Evolutionary conservation across 2,329 filamentous ascomycete species (phyloP).

Genomic region (Eutypa lata): DNA sequence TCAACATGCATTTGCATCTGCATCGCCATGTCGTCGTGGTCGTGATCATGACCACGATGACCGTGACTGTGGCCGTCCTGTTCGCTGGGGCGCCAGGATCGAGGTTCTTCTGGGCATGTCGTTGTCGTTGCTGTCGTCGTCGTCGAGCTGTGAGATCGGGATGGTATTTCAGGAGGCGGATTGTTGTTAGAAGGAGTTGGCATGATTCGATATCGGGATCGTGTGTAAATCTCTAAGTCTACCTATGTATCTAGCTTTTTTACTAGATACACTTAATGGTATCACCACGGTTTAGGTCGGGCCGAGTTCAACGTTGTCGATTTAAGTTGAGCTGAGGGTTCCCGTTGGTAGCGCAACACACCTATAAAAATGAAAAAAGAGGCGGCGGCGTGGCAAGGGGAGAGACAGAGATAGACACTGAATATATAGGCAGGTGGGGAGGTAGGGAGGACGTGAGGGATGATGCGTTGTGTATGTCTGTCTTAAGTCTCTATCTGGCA

Average conservation of each 20-base stretch:
- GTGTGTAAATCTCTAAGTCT: too few species aligned
- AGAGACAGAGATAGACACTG: too few species aligned
- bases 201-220: conserved; percentile 17
- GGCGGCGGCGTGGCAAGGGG: too few species aligned
- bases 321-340: too few species aligned
- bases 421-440: too few species aligned
- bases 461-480: too few species aligned
- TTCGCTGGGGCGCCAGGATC: conserved; percentile 20
- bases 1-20: conserved; percentile 12
- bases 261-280: neutral
- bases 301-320: neutral
- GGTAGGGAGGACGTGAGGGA: too few species aligned
- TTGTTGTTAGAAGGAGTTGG: conserved; percentile 28
- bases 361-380: too few species aligned
- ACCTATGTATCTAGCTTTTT: neutral
- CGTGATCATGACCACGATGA: neutral
- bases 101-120: conserved; percentile 28
- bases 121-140: too few species aligned
- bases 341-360: too few species aligned
- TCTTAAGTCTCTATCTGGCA: too few species aligned
- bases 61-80: conserved; percentile 6
- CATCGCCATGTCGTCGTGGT: conserved; percentile 17
- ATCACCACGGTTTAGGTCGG: neutral
- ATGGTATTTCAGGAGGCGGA: conserved; percentile 22
- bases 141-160: conserved; percentile 24